Evolutionary conservation across 1,139 yeast species (phyloP), one percentile per base, ranked within the genome.

Genomic region (Zhuliangozyma parablackwelliae): DNA sequence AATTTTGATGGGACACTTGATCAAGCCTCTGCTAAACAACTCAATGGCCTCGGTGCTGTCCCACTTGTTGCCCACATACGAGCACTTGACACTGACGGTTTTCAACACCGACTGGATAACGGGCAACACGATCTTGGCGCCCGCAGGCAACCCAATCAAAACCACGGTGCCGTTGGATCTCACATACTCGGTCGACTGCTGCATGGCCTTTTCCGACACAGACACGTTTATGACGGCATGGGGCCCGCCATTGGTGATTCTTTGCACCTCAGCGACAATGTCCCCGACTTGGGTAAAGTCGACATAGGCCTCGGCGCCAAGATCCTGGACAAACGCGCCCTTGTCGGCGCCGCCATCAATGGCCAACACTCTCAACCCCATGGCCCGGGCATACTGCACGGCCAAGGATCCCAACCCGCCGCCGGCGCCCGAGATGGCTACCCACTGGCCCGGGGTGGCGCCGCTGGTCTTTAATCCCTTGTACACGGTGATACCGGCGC

Each of bases 401-500:
- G 90, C 92, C 44, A 84, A 67, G 35, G 89, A 76, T 44, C 95
- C 95, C 53, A 85, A 74, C 53, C 94, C 95, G 62, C 95, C 90
- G 56, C 81, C 88, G 39, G 90, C 90, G 63, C 95, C 94, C 44
- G 87, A 78, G 51, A 84, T 69, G 48, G 83, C 82, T 42, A 83
- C 87, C 87, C 88, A 82, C 54, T 84, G 78, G 54, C 92, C 94
- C 36, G 90, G 78, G 37, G 50, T 54, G 49, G 80, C 69, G 34
- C 72, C 68, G 40, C 90, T 82, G 35, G 80, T 77, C 71, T 83
- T 83, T 53, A 84, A 65, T 28, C 92, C 94, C 71, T 83, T 83
- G 76, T 82, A 84, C 41, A 82, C 90, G 36, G 94, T 84, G 63
- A 84, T 76, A 64, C 94, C 94, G 30, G 92, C 94, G 65, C 94